A percentile compares a stretch with the other conserved stretches of the same genome.
Evolutionary conservation across 352 stramenopile species (phyloP).

Genomic region (Globisporangium solare): DNA sequence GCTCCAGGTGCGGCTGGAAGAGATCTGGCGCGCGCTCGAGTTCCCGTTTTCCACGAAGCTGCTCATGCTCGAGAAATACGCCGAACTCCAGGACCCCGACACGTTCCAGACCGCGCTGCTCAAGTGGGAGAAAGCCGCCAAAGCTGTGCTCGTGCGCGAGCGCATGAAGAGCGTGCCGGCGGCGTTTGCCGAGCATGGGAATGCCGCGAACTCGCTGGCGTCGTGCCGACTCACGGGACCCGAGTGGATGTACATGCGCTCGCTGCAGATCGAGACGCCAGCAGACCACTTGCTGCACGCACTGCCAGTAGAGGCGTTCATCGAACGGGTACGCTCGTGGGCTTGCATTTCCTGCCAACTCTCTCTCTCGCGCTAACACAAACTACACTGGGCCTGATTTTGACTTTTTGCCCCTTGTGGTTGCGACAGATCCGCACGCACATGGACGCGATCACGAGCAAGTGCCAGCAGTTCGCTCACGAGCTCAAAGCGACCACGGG

Average conservation of each 20-base stretch:
- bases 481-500: conserved; percentile 46
- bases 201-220: conserved; percentile 14
- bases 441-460: conserved; percentile 39
- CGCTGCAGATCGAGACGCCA: conserved; percentile 30
- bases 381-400: background rate
- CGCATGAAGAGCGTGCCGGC: conserved; percentile 36
- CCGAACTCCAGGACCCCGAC: conserved; percentile 40
- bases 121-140: conserved; percentile 38
- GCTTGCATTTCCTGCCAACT: no score
- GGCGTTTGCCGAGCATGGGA: conserved; percentile 29
- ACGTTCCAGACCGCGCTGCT: conserved; percentile 31
- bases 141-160: conserved; percentile 43
- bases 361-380: background rate
- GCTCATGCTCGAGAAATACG: conserved; percentile 61
- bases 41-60: conserved; percentile 62
- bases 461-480: conserved; percentile 30
- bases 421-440: conserved; percentile 27
- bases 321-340: conserved; percentile 38
- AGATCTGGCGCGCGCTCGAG: conserved; percentile 47
- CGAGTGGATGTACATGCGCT: conserved; percentile 34
- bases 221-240: conserved; percentile 26
- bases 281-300: conserved; percentile 3
- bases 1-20: conserved; percentile 51
- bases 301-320: conserved; percentile 10
- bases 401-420: conserved; percentile 6